Percentiles rank a stretch among this genome's conserved stretches.
Evolutionary conservation across 2,329 filamentous ascomycete species (phyloP).

Genomic region (Cytospora piceae): DNA sequence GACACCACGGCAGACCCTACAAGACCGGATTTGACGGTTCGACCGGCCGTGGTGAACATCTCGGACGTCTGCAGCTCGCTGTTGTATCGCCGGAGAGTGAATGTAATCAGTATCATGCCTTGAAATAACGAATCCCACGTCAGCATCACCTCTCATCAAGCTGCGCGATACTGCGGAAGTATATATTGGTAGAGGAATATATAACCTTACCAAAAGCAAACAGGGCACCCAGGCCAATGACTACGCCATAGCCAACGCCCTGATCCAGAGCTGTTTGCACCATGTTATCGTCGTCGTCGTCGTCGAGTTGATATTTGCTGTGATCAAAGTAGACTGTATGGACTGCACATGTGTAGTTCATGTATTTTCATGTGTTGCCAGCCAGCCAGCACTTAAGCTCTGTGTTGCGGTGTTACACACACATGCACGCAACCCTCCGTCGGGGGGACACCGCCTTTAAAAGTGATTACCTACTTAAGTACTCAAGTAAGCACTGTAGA

Average conservation of each 20-base stretch:
- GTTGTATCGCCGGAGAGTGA: slow-evolving; percentile 46
- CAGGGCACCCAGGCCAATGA: slow-evolving; percentile 72
- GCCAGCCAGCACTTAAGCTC: background rate
- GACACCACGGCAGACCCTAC: slow-evolving; percentile 90
- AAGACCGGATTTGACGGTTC: slow-evolving; percentile 86
- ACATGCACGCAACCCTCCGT: too few relatives aligned
- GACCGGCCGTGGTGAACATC: slow-evolving; percentile 87
- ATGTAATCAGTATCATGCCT: slow-evolving; percentile 46
- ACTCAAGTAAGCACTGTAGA: too few relatives aligned
- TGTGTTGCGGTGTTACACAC: too few relatives aligned
- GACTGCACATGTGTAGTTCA: too few relatives aligned
- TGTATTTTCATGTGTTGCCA: background rate
- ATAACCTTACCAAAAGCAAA: slow-evolving; percentile 64
- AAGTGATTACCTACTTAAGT: too few relatives aligned
- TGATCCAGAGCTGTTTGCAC: slow-evolving; percentile 51
- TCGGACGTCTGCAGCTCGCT: slow-evolving; percentile 83
- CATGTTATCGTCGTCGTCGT: slow-evolving; percentile 32
- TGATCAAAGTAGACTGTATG: background rate
- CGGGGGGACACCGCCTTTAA: too few relatives aligned
- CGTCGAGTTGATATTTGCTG: background rate
- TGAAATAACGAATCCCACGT: slow-evolving; percentile 6
- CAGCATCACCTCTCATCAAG: background rate
- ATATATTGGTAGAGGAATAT: background rate
- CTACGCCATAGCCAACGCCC: slow-evolving; percentile 76
- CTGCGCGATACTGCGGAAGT: background rate